Evolutionary conservation across 805 yeast species (phyloP).

Genomic region (Middelhovenomyces tepae): DNA sequence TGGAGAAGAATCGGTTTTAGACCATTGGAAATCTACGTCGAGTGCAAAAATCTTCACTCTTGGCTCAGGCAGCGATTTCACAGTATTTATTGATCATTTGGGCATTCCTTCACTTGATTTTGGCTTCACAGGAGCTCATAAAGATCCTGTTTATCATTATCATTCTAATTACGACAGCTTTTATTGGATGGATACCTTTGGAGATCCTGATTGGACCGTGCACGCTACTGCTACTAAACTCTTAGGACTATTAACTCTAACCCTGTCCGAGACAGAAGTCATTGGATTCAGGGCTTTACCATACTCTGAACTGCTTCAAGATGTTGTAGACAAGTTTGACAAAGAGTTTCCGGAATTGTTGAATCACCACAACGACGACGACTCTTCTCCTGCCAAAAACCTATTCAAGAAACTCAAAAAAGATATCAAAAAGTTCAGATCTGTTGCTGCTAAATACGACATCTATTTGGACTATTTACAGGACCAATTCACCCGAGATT

Average conservation of each 20-base stretch:
- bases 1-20: slow-evolving; percentile 23
- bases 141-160: slow-evolving; percentile 60
- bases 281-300: slow-evolving; percentile 34
- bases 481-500: slow-evolving; percentile 48
- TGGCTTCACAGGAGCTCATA: slow-evolving; percentile 38
- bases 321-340: slow-evolving; percentile 32
- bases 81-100: slow-evolving; percentile 35
- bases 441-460: slow-evolving; percentile 39
- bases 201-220: slow-evolving; percentile 52
- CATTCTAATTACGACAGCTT: slow-evolving; percentile 68
- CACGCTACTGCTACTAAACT: slow-evolving; percentile 51
- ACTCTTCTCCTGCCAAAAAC: slow-evolving; percentile 11
- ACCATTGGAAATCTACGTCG: slow-evolving; percentile 26
- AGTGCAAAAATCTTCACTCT: slow-evolving; percentile 35
- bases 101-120: slow-evolving; percentile 42
- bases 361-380: slow-evolving; percentile 13
- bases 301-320: slow-evolving; percentile 33
- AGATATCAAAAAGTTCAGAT: slow-evolving; percentile 18
- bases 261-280: slow-evolving; percentile 41
- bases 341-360: slow-evolving; percentile 28
- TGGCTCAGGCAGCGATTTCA: slow-evolving; percentile 65
- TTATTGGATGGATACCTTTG: slow-evolving; percentile 57
- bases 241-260: slow-evolving; percentile 41
- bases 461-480: slow-evolving; percentile 38
- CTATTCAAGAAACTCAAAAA: slow-evolving; percentile 15